A percentile compares a stretch with the other conserved stretches of the same genome.
Evolutionary conservation across 441 rosid species (phyloP).

Genomic region (Erodium texanum): DNA sequence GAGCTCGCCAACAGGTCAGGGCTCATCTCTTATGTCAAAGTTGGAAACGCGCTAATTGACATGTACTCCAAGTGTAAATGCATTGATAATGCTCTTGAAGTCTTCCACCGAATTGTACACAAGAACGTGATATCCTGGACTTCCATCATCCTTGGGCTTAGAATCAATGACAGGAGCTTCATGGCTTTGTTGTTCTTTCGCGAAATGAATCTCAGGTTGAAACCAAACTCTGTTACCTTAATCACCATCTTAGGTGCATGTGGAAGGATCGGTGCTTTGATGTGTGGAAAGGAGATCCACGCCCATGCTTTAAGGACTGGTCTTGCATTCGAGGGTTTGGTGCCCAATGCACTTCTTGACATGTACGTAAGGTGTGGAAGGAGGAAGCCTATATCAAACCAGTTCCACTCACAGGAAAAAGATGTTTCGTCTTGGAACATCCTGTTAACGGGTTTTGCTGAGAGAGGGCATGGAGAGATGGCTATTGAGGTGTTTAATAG

Average conservation of each 20-base stretch:
- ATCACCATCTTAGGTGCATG: conserved; percentile 70
- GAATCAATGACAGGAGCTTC: conserved; percentile 61
- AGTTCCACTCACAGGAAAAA: conserved; percentile 45
- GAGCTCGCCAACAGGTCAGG: conserved; percentile 56
- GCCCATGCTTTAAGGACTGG: conserved; percentile 62
- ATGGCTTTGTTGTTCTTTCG: conserved; percentile 72
- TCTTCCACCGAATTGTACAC: conserved; percentile 51
- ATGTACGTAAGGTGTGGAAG: conserved; percentile 86
- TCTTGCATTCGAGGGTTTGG: conserved; percentile 51
- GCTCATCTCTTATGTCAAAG: conserved; percentile 46
- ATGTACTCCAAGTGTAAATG: conserved; percentile 88
- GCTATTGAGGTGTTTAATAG: conserved; percentile 47
- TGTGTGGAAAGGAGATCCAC: conserved; percentile 89
- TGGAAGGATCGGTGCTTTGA: conserved; percentile 73
- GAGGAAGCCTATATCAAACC: conserved; percentile 59
- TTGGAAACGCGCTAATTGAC: conserved; percentile 69
- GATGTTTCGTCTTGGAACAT: conserved; percentile 88
- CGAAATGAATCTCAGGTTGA: conserved; percentile 48
- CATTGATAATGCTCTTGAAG: conserved; percentile 70
- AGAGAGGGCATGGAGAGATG: conserved; percentile 46
- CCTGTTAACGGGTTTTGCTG: conserved; percentile 65
- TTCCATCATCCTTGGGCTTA: conserved; percentile 66
- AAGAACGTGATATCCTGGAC: conserved; percentile 93
- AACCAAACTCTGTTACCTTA: conserved; percentile 67
- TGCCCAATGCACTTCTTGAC: conserved; percentile 74